Evolutionary conservation across 768 basidiomycete species (phyloP).

Genomic region (Pleurotus tuber-regium): DNA sequence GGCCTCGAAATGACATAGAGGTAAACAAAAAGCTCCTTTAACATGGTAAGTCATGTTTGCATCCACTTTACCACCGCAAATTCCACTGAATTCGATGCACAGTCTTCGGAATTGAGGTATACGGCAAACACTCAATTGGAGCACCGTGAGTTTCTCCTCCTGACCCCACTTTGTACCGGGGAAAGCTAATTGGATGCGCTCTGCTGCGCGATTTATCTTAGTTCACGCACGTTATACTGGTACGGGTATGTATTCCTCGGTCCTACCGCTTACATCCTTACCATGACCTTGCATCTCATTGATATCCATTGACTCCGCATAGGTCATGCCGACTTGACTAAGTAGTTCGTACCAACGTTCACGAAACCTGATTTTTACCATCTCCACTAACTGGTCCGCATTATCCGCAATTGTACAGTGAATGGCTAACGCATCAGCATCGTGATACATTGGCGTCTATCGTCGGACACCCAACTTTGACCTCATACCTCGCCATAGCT

Average conservation of each 20-base stretch:
- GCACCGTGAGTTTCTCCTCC: slow-evolving; percentile 64
- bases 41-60: slow-evolving; percentile 40
- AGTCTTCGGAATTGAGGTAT: slow-evolving; percentile 92
- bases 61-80: slow-evolving; percentile 15
- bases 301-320: slow-evolving; percentile 4
- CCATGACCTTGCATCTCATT: slow-evolving; percentile 10
- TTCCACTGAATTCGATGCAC: slow-evolving; percentile 8
- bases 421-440: slow-evolving; percentile 98
- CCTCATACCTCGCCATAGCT: slow-evolving; percentile 87
- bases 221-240: slow-evolving; percentile 97
- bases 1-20: too few species aligned
- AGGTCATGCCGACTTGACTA: slow-evolving; percentile 96
- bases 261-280: slow-evolving; percentile 3
- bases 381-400: background rate
- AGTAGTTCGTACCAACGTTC: slow-evolving; percentile 66
- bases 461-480: slow-evolving; percentile 83
- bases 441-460: slow-evolving; percentile 93
- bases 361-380: background rate
- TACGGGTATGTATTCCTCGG: slow-evolving; percentile 60
- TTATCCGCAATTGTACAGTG: slow-evolving; percentile 44
- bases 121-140: slow-evolving; percentile 96
- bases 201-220: slow-evolving; percentile 25
- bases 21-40: too few species aligned
- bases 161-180: slow-evolving; percentile 7
- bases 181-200: slow-evolving; percentile 16